A percentile compares a stretch with the other conserved stretches of the same genome.
Conservation (phyloP, 208 protist species). For the Entamoeba moshkovskii region DNA sequence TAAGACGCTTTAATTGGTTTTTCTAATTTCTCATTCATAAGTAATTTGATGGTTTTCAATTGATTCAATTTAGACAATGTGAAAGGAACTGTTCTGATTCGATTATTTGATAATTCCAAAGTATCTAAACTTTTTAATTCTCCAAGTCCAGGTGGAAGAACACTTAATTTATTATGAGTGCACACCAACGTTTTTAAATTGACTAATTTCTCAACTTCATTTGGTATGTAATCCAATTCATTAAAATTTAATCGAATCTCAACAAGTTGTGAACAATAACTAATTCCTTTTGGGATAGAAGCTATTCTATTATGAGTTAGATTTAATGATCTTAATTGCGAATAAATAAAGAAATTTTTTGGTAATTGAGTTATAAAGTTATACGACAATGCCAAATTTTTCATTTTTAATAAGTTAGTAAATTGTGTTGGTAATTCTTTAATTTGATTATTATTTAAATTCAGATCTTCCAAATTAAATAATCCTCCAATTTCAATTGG, state of each 20-base stretch:
- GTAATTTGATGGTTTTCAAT: background rate
- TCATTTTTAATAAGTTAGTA: background rate
- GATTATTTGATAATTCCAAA: background rate
- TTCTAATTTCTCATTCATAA: background rate
- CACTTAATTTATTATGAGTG: background rate
- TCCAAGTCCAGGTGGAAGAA: background rate
- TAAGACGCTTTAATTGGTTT: background rate
- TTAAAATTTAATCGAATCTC: background rate
- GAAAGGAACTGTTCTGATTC: background rate
- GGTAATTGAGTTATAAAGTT: background rate
- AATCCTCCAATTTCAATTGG: background rate
- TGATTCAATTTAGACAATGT: background rate
- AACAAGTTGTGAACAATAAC: background rate
- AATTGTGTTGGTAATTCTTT: background rate
- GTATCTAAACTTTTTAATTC: background rate
- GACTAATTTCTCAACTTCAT: background rate
- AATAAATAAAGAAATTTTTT: background rate
- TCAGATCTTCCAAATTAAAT: background rate
- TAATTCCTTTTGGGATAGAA: background rate
- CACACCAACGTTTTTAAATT: background rate
- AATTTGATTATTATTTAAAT: background rate
- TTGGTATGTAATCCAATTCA: background rate
- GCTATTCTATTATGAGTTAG: background rate
- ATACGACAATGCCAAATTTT: background rate
- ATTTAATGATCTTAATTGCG: background rate